Percentiles rank a stretch among this genome's conserved stretches.
These are phyloP conservation scores for Salix arbutifolia DNA, from an alignment of 345 rosid species.

Conservation along the genomic window DNA sequence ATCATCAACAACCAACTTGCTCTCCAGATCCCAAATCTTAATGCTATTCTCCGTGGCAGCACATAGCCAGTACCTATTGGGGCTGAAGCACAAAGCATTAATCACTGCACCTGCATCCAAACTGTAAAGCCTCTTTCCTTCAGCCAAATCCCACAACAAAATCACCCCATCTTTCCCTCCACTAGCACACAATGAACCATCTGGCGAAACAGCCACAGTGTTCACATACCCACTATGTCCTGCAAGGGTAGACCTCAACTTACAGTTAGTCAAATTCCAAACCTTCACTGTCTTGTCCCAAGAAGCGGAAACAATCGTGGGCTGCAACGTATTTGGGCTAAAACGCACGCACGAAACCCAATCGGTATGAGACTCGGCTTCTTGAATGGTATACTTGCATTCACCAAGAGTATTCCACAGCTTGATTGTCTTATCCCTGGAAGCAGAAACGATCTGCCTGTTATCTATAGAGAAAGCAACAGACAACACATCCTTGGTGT, in stretches of 20 bases:
- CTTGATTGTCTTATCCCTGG: conserved; percentile 91
- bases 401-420: conserved; percentile 96
- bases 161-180: conserved; percentile 95
- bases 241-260: conserved; percentile 62
- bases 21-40: conserved; percentile 98
- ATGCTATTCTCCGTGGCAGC: conserved; percentile 92
- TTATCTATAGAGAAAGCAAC: conserved; percentile 95
- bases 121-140: conserved; percentile 85
- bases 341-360: conserved; percentile 98
- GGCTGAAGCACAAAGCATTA: conserved; percentile 84
- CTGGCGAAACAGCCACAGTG: conserved; percentile 94
- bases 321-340: conserved; percentile 72
- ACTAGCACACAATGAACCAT: conserved; percentile 89
- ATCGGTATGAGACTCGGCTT: conserved; percentile 74
- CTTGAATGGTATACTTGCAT: conserved; percentile 94
- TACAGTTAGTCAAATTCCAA: conserved; percentile 91
- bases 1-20: conserved; percentile 91
- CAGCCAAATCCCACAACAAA: conserved; percentile 93
- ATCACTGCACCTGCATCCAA: conserved; percentile 80
- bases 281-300: conserved; percentile 90
- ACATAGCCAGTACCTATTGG: conserved; percentile 97
- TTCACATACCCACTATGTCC: conserved; percentile 84
- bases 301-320: conserved; percentile 89
- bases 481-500: conserved; percentile 88
- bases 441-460: conserved; percentile 96